Evolutionary conservation across 345 rosid genomes (phyloP), one percentile per base, ranked within the genome.

Genomic region (Combretum micranthum): DNA sequence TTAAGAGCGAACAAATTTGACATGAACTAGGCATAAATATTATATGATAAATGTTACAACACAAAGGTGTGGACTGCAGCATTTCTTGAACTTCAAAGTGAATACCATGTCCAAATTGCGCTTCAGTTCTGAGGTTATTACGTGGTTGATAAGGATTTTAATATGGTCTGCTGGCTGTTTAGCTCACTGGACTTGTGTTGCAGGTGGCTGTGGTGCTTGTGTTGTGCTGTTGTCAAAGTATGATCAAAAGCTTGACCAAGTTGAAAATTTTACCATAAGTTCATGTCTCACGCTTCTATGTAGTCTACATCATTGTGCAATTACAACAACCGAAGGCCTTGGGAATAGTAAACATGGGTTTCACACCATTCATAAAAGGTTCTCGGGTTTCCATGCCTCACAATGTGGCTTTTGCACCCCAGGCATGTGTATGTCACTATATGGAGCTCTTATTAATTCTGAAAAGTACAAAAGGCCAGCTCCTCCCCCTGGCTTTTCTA

Each of bases 181-280:
- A n/a, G 22, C 45, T 37, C 23, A 12, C 42, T 6, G 23, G 32
- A 54, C 15, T 54, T 18, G 11, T 37, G 42, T 61, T 75, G 68
- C 77, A 92, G 96, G 98, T 63, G 97, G 96, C 16, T 92, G 98
- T 54, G 98, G 98, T 37, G 93, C 99, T 65, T 86, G 99, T 52
- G 60, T 80, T 39, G 99, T 84, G 42, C 43, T 92, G 15, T 56
- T 86, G 53, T 85, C 99, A 15, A 86, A 74, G 65, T 86, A 84
- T 46, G 76, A 82, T 62, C 73, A 78, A 6, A 65, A 62, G 52
- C 65, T 56, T 20, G 86, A 77, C 56, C 64, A 59, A 65, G 89
- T 84, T 48, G 85, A 88, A 57, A 84, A 83, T 60, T 71, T 50
- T 44, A 74, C 89, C 2, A 61, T 77, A 42, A 83, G 82, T 72